Base-by-base conservation (phyloP, 176 grass and related monocot species). In the Bothriochloa decipiens region DNA sequence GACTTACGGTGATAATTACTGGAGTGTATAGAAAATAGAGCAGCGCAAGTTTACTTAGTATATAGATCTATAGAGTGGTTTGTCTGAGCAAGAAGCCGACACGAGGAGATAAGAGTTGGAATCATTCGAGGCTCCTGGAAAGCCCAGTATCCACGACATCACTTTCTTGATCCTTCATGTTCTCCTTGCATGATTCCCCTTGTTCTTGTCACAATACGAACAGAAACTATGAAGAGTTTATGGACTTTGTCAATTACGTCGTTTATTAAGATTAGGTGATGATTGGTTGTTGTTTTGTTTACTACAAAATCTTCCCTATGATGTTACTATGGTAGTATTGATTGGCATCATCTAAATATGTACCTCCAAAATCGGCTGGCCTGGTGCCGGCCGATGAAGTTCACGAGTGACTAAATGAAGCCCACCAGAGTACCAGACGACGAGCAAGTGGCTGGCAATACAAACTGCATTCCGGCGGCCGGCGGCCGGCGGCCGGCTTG, bases 11-110 rank as follows among this genome's bases (percentile, higher is more conserved):
- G 32, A 32, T 42, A 65, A 53, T 74, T 42, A 39, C 45, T 28
- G 33, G 57, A n/a, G 68, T 42, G 28, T 72, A 88, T 68, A 86
- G 18, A 82, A 82, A 81, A 82, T 78, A 82, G 17, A 82, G 77
- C 78, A 27, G 11, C n/a, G 4, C 33, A 4, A 14, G 40, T 85
- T 64, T 28, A 25, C 29, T 52, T 14, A 65, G 42, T 85, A 64
- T 20, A 60, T n/a, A 60, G 18, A 57, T 18, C 18, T 57, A 23
- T 60, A 60, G 55, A 60, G 57, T 61, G 53, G 7, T 58, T n/a
- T 58, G 53, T 58, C 8, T 58, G 53, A 57, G 53, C 53, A 58
- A 55, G 52, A 0, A 20, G 18, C 17, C 18, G 4, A 55, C 52
- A 22, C 2, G 52, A 55, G 17, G 49, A 20, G 17, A 52, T 32